phyloP scores from a whole-genome alignment of 805 yeast species.

The Yarrowia hollandica region DNA sequence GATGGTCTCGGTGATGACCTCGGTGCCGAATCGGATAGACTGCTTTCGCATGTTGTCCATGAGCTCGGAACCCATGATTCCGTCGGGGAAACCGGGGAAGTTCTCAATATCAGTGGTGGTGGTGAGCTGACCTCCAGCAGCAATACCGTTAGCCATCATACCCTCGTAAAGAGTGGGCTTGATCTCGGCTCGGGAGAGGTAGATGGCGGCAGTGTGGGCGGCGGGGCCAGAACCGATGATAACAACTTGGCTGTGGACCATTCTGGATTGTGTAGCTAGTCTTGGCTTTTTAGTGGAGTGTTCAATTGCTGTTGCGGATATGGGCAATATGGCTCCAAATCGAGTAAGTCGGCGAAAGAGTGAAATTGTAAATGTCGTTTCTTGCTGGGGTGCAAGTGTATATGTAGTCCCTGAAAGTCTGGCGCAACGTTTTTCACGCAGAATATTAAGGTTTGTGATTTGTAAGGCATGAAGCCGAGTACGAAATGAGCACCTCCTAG shows the following conservation, averaged over 20 bases:
- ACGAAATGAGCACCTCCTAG: not conserved
- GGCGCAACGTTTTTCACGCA: slow-evolving; percentile 28
- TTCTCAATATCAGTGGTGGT: slow-evolving; percentile 98
- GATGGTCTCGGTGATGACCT: slow-evolving; percentile 91
- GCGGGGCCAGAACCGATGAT: slow-evolving; percentile 93
- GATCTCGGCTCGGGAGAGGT: slow-evolving; percentile 93
- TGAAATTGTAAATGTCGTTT: slow-evolving; percentile 11
- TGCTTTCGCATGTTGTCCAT: slow-evolving; percentile 96
- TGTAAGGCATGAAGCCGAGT: slow-evolving; percentile 14
- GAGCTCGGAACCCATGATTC: slow-evolving; percentile 78
- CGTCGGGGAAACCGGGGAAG: slow-evolving; percentile 98
- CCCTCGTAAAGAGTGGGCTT: slow-evolving; percentile 95
- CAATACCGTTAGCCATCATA: slow-evolving; percentile 94
- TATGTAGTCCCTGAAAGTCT: slow-evolving; percentile 21
- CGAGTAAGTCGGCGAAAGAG: slow-evolving; percentile 20
- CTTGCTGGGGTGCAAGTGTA: slow-evolving; percentile 25
- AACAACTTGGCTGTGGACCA: slow-evolving; percentile 41
- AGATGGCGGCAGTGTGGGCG: slow-evolving; percentile 98
- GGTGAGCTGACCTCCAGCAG: slow-evolving; percentile 98
- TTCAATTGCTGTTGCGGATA: slow-evolving; percentile 26
- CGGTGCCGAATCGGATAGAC: slow-evolving; percentile 84
- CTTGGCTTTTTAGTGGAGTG: not conserved
- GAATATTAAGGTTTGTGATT: not conserved
- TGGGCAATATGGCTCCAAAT: slow-evolving; percentile 26
- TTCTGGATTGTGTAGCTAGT: slow-evolving; percentile 30